These are phyloP conservation scores for Fraxinus quadrangulata DNA, from an alignment of 257 asterid genomes.

Conservation along the genomic window DNA sequence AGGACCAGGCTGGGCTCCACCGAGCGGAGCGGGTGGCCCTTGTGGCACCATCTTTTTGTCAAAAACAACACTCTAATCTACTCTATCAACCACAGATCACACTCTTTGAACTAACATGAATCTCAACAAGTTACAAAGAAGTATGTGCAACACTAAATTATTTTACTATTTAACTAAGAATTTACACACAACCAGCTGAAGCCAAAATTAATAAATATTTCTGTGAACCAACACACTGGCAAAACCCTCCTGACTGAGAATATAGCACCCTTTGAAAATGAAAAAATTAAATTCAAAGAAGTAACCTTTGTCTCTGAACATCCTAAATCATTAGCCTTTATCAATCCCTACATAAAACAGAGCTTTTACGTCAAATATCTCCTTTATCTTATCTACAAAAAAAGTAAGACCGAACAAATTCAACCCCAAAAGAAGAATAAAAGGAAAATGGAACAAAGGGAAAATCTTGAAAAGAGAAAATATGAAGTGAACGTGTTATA, in stretches of 20 bases:
- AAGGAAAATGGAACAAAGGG: conserved; percentile 2
- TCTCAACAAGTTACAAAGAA: conserved; percentile 24
- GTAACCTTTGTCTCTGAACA: conserved; percentile 25
- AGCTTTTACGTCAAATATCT: conserved; percentile 29
- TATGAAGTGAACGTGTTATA: conserved; percentile 6
- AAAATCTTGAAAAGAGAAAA: not conserved
- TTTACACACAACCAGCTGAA: conserved; percentile 17
- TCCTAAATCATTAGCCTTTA: conserved; percentile 18
- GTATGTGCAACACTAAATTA: not conserved
- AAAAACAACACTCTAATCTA: conserved; percentile 30
- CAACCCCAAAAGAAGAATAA: not conserved
- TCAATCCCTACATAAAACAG: conserved; percentile 39
- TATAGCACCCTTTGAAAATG: conserved; percentile 13
- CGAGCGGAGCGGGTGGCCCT: conserved; percentile 56
- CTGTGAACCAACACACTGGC: conserved; percentile 17
- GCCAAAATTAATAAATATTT: conserved; percentile 22
- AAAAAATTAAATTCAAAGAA: conserved; percentile 28
- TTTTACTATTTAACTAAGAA: conserved; percentile 1
- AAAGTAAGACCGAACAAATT: not conserved
- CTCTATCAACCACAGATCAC: conserved; percentile 25
- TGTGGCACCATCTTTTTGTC: conserved; percentile 66
- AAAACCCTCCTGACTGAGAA: conserved; percentile 25
- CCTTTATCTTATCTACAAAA: conserved; percentile 20
- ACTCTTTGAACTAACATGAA: conserved; percentile 30
- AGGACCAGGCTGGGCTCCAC: conserved; percentile 18